Percentiles rank a stretch among this genome's conserved stretches.
Conservation (phyloP, 177 flowering plant species). For the Viscum album region DNA sequence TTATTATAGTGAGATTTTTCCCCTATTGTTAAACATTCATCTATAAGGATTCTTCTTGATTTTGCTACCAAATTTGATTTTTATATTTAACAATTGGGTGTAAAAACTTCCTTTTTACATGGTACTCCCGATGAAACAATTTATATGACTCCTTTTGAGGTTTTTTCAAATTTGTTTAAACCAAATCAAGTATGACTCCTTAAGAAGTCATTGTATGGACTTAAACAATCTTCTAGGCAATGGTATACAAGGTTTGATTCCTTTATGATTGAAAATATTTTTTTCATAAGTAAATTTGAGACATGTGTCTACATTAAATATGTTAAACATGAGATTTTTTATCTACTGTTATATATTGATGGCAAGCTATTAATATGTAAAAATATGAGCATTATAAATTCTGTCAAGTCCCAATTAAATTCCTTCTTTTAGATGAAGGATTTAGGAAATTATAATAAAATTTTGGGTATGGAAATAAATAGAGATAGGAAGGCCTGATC, state of each 20-base stretch:
- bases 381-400: no score
- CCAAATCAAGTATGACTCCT: not conserved
- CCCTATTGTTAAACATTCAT: not conserved
- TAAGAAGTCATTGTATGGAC: not conserved
- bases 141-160: not conserved
- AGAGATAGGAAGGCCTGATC: no score
- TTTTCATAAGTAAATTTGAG: not conserved
- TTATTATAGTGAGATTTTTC: not conserved
- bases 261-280: not conserved
- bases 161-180: not conserved
- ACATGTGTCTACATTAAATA: not conserved
- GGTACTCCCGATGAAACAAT: not conserved
- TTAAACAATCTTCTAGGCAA: not conserved
- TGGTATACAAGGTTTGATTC: not conserved
- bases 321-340: no score
- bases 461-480: no score
- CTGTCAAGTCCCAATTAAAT: no score
- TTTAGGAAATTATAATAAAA: no score
- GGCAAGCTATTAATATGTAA: no score
- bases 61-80: not conserved
- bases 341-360: no score
- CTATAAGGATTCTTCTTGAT: not conserved
- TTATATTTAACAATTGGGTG: not conserved
- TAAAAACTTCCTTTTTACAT: not conserved
- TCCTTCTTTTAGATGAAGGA: no score